These are phyloP conservation scores for Pseudozyma sp. DNA, from an alignment of 1,284 basidiomycete species.

Conservation along the genomic window DNA sequence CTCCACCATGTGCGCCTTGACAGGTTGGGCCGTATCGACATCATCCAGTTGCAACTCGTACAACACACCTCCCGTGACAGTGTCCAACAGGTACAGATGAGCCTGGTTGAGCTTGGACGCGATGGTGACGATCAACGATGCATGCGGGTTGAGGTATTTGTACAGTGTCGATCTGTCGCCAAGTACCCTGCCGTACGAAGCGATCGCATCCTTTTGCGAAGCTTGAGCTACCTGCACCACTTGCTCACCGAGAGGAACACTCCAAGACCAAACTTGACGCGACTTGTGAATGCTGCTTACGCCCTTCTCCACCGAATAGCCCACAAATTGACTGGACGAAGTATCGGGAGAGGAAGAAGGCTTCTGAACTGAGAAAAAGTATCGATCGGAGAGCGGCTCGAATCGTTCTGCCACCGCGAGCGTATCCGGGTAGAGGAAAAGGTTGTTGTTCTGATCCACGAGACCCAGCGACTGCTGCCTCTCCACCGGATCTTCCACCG, in stretches of 20 bases:
- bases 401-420: slow-evolving; percentile 47
- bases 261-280: slow-evolving; percentile 52
- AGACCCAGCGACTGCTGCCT: slow-evolving; percentile 74
- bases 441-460: slow-evolving; percentile 73
- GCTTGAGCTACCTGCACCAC: slow-evolving; percentile 43
- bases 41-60: slow-evolving; percentile 68
- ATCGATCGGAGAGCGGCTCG: slow-evolving; percentile 30
- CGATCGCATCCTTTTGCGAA: slow-evolving; percentile 27
- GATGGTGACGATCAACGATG: slow-evolving; percentile 75
- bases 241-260: slow-evolving; percentile 45
- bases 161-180: slow-evolving; percentile 89
- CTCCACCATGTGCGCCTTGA: slow-evolving; percentile 81
- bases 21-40: slow-evolving; percentile 68
- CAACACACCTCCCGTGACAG: slow-evolving; percentile 79
- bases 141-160: slow-evolving; percentile 91
- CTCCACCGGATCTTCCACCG: slow-evolving; percentile 46
- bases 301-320: slow-evolving; percentile 41
- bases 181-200: slow-evolving; percentile 77
- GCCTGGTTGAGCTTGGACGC: slow-evolving; percentile 69
- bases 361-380: slow-evolving; percentile 43
- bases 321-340: slow-evolving; percentile 31
- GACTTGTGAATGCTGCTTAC: slow-evolving; percentile 36
- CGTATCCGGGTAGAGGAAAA: slow-evolving; percentile 54
- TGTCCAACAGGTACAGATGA: slow-evolving; percentile 80
- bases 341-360: slow-evolving; percentile 1